phyloP scores from a whole-genome alignment of 768 basidiomycete genomes.

The Epithele typhae region DNA sequence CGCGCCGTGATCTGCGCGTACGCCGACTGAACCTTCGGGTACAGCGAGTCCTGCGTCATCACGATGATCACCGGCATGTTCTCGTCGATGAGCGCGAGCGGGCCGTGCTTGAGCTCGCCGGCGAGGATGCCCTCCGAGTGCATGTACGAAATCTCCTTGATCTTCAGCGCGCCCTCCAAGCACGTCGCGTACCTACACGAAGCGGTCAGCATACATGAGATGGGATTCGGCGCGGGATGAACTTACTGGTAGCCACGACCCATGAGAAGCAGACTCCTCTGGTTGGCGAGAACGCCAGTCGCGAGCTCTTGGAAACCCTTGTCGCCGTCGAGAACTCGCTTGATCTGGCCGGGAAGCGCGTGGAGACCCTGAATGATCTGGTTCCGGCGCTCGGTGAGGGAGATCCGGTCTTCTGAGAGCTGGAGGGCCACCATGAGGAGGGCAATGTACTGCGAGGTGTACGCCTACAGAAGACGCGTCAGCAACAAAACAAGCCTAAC shows the following conservation, averaged over 20 bases:
- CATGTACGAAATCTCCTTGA: slow-evolving; percentile 98
- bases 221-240: slow-evolving; percentile 1
- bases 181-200: slow-evolving; percentile 80
- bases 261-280: slow-evolving; percentile 92
- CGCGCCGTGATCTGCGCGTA: slow-evolving; percentile 96
- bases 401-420: slow-evolving; percentile 95
- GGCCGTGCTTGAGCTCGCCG: slow-evolving; percentile 98
- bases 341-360: slow-evolving; percentile 85
- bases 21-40: slow-evolving; percentile 97
- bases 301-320: slow-evolving; percentile 75
- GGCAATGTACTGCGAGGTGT: slow-evolving; percentile 98
- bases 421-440: slow-evolving; percentile 98
- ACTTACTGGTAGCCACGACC: slow-evolving; percentile 94
- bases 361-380: slow-evolving; percentile 93
- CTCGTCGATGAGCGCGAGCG: slow-evolving; percentile 95
- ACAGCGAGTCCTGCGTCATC: slow-evolving; percentile 98
- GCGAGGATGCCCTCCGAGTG: slow-evolving; percentile 89
- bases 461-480: slow-evolving; percentile 52
- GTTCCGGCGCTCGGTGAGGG: slow-evolving; percentile 83
- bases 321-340: slow-evolving; percentile 80
- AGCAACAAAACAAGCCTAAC: not conserved
- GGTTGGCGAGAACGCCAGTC: slow-evolving; percentile 65
- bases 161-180: slow-evolving; percentile 96
- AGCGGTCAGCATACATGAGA: not conserved
- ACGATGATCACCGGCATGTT: slow-evolving; percentile 99